These are phyloP conservation scores for Scleroderma bovista DNA, from an alignment of 768 basidiomycete species.

Conservation along the genomic window DNA sequence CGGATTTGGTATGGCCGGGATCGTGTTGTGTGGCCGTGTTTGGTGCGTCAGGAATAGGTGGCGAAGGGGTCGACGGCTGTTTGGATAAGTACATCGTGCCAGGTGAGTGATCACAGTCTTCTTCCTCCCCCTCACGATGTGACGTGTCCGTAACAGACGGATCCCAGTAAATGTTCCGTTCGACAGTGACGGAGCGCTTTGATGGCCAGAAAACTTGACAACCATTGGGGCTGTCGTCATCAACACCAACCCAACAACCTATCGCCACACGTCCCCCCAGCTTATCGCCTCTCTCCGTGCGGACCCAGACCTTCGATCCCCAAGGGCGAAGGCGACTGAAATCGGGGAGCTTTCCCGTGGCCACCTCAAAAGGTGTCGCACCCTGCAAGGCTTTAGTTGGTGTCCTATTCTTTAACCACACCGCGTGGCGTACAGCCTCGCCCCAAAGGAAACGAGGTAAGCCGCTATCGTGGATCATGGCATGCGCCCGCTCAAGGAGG, in stretches of 20 bases:
- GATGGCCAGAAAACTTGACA: slow-evolving; percentile 17
- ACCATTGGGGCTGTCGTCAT: too few species aligned
- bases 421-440: background rate
- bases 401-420: background rate
- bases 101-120: too few species aligned
- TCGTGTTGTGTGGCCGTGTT: too few species aligned
- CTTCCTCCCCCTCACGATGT: too few species aligned
- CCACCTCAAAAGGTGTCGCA: background rate
- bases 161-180: slow-evolving; percentile 7
- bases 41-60: too few species aligned
- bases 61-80: too few species aligned
- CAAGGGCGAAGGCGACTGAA: too few species aligned
- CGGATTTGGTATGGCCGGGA: too few species aligned
- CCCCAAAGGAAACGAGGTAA: slow-evolving; percentile 20
- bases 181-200: slow-evolving; percentile 6
- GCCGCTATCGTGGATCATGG: slow-evolving; percentile 17
- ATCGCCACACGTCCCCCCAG: slow-evolving; percentile 1
- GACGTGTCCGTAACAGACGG: too few species aligned
- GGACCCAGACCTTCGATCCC: background rate
- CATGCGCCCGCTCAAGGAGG: slow-evolving; percentile 15
- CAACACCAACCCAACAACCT: slow-evolving; percentile 10
- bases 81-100: too few species aligned
- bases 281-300: background rate
- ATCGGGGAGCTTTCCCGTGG: background rate
- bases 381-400: background rate